Conservation (phyloP, 129 eudicot species). For the Flaveria linearis region DNA sequence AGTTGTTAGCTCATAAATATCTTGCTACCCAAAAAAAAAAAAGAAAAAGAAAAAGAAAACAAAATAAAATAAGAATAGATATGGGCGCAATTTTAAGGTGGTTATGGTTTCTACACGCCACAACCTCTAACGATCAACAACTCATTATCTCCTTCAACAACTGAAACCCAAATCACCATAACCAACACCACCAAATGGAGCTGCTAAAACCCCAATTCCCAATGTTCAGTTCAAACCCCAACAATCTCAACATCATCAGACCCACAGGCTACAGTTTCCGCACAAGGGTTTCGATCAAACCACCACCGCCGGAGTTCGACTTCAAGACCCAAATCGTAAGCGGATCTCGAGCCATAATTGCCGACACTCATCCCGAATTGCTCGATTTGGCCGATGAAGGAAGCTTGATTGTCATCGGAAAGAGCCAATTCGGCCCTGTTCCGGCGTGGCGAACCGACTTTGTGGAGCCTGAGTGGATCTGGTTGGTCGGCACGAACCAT, state of each 20-base stretch:
- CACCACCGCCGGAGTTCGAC: constrained; percentile 80
- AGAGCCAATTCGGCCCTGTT: constrained; percentile 81
- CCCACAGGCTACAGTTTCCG: constrained; percentile 19
- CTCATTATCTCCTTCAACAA: constrained; percentile 24
- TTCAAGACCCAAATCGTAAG: constrained; percentile 49
- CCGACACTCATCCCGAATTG: constrained; percentile 64
- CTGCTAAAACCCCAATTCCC: constrained; percentile 39
- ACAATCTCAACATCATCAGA: constrained; percentile 17
- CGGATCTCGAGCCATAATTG: constrained; percentile 56
- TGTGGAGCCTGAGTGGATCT: constrained; percentile 84
- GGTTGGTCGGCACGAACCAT: constrained; percentile 89
- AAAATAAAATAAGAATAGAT: not conserved
- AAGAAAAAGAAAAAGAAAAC: too few species aligned
- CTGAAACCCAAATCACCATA: constrained; percentile 21
- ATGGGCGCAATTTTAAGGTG: constrained; percentile 22
- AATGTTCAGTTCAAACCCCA: constrained; percentile 34
- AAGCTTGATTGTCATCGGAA: constrained; percentile 53
- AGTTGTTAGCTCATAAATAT: too few species aligned
- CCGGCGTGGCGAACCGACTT: constrained; percentile 87
- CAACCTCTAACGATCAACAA: not conserved
- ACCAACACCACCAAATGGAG: constrained; percentile 44
- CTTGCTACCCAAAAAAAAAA: too few species aligned
- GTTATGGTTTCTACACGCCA: constrained; percentile 27
- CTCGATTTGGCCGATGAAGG: constrained; percentile 79
- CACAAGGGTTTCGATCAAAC: constrained; percentile 47